Percentiles rank a stretch among this genome's conserved stretches.
Evolutionary conservation across 2,329 filamentous ascomycete species (phyloP).

Genomic region (Fusarium sp.): DNA sequence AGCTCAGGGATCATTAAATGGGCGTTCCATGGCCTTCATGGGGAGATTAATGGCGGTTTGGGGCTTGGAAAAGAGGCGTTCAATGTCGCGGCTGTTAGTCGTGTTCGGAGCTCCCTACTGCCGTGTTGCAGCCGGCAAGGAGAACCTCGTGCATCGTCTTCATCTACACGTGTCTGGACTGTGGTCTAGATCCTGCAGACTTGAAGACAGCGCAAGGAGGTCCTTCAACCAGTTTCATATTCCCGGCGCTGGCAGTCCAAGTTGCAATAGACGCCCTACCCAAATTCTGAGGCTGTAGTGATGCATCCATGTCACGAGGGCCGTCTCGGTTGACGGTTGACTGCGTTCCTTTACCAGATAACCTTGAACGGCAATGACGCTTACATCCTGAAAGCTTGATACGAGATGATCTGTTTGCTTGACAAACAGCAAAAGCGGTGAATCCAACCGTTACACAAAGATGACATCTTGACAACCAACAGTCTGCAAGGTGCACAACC

Average conservation of each 20-base stretch:
- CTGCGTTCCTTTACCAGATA: background rate
- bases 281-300: background rate
- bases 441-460: background rate
- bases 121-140: background rate
- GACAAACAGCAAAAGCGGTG: background rate
- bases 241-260: background rate
- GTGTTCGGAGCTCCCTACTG: background rate
- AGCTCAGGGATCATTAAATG: background rate
- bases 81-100: background rate
- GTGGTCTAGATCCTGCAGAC: background rate
- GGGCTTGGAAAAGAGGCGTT: background rate
- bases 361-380: background rate
- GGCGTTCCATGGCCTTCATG: background rate
- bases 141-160: background rate
- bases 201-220: background rate
- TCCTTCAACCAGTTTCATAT: background rate
- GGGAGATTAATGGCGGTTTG: background rate
- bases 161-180: background rate
- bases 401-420: background rate
- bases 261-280: background rate
- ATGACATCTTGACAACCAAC: background rate
- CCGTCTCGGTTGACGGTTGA: background rate
- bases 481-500: background rate
- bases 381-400: background rate
- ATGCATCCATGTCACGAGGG: background rate